Conservation (phyloP, 768 basidiomycete genomes). For the Mycena rebaudengoi region DNA sequence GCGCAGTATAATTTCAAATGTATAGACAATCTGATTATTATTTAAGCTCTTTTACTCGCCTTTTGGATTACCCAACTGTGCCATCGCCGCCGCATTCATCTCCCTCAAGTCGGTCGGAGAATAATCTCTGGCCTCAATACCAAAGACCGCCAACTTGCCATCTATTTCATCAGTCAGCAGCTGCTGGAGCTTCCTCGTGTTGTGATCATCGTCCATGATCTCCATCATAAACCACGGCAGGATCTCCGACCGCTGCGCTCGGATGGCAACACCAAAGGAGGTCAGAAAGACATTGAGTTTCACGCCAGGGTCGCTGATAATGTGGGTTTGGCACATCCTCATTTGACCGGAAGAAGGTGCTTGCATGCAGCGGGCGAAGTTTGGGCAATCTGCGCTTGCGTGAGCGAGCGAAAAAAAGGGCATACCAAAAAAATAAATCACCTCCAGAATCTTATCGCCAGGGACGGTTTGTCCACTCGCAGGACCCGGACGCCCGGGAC, state of each 20-base stretch:
- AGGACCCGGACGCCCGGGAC: constrained; percentile 13
- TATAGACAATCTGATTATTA: too few species aligned
- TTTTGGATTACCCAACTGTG: constrained; percentile 21
- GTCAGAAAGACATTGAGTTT: constrained; percentile 1
- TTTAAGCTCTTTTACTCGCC: too few species aligned
- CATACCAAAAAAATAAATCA: not conserved
- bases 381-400: constrained; percentile 12
- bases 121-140: not conserved
- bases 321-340: constrained; percentile 5
- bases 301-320: constrained; percentile 4
- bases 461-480: constrained; percentile 17
- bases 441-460: constrained; percentile 22
- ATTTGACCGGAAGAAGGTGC: constrained; percentile 20
- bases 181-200: not conserved
- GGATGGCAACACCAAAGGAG: constrained; percentile 13
- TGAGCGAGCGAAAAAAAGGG: not conserved
- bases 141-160: constrained; percentile 7
- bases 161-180: not conserved
- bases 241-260: not conserved
- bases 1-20: too few species aligned
- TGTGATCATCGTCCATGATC: not conserved
- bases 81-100: constrained; percentile 14
- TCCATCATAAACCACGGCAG: constrained; percentile 15
- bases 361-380: constrained; percentile 19
- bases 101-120: constrained; percentile 7